Conservation (phyloP, 2,329 filamentous ascomycete species). For the Ophiobolus disseminans region DNA sequence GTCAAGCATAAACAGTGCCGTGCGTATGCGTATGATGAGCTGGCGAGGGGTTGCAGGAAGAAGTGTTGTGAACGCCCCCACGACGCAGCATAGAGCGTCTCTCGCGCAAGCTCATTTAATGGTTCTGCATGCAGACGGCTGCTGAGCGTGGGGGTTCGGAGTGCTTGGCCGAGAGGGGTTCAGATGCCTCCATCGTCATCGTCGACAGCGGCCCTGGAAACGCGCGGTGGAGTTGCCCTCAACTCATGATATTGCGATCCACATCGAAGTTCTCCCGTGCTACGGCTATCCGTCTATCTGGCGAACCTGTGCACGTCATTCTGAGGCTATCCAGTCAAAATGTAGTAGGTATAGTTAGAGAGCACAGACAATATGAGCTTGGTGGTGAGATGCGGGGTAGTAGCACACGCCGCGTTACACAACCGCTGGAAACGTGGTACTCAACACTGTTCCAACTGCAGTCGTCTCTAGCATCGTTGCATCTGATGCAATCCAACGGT, state of each 20-base stretch:
- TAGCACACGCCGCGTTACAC: constrained; percentile 15
- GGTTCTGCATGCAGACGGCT: constrained; percentile 16
- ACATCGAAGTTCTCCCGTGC: constrained; percentile 6
- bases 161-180: constrained; percentile 15
- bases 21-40: constrained; percentile 30
- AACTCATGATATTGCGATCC: constrained; percentile 4
- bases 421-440: constrained; percentile 6
- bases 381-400: constrained; percentile 30
- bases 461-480: not conserved
- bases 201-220: not conserved
- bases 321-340: constrained; percentile 8
- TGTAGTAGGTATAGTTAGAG: constrained; percentile 9
- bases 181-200: constrained; percentile 6
- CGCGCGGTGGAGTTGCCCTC: too few relatives aligned
- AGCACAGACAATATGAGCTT: constrained; percentile 18
- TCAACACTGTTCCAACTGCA: not conserved
- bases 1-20: constrained; percentile 5
- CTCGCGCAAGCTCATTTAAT: constrained; percentile 33
- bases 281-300: constrained; percentile 25
- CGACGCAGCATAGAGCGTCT: constrained; percentile 20
- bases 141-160: constrained; percentile 20
- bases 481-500: not conserved
- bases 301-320: constrained; percentile 25
- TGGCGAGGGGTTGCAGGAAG: constrained; percentile 29
- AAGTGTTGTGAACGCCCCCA: constrained; percentile 12